Base-by-base conservation (phyloP, 164 flowering plant genomes). In the Stephania japonica region DNA sequence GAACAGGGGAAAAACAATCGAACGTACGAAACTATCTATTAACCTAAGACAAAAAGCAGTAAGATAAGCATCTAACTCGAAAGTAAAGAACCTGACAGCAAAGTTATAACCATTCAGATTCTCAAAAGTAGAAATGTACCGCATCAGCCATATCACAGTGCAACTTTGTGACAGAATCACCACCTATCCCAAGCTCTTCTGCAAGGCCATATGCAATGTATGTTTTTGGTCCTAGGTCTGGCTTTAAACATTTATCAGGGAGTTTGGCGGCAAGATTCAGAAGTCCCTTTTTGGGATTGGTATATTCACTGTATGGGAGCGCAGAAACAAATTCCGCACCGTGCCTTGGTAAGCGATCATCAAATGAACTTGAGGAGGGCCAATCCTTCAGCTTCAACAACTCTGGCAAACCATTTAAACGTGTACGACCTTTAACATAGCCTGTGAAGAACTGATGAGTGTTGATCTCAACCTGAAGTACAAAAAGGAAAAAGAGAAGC, bases 341-440 rank as follows among this genome's bases (percentile, higher is more conserved):
- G 80, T 92, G 94, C 81, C 94, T 87, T 1, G 94, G 93, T 77
- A 90, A 81, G 61, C 94, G 82, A 76, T 90, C 90, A 63, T 85
- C 93, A 83, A 92, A 86, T 59, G 77, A 78, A 84, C 78, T 90
- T 21, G 93, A 80, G 12, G 94, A 78, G 43, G 97, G 94, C 94
- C 97, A 91, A 72, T 91, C 97, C 81, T 91, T 90, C 73, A 92
- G 81, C 77, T 92, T 90, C 84, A 92, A 79, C 87, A 92, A 89
- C 80, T 86, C 91, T 24, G 97, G 97, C 97, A 93, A 92, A 42
- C 83, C 82, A 80, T 64, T 77, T 50, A 44, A 77, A 71, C 89
- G 87, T 80, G 68, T 79, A 64, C 97, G 90, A 50, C 94, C 97
- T 66, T 82, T 84, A 71, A 86, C 65, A 84, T 90, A 92, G 69